These are phyloP conservation scores for Phaeoacremonium minimum DNA, from an alignment of 2,329 filamentous ascomycete genomes.

Conservation along the genomic window DNA sequence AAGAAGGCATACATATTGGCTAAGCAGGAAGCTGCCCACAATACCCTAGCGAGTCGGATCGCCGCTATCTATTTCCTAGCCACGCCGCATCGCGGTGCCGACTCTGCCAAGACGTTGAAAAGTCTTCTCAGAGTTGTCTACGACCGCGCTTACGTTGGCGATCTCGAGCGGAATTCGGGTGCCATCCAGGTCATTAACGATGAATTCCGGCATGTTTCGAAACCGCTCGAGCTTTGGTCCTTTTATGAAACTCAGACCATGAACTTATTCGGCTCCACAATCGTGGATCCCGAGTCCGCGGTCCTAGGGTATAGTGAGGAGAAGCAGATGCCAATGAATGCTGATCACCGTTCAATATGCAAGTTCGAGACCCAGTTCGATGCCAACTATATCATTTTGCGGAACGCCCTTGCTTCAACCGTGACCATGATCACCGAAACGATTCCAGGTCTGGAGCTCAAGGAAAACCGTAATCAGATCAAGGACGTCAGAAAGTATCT, in stretches of 20 bases:
- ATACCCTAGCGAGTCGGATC: slow-evolving; percentile 13
- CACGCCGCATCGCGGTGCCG: slow-evolving; percentile 24
- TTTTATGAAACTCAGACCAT: slow-evolving; percentile 20
- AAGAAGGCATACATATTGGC: slow-evolving; percentile 24
- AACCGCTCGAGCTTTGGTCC: slow-evolving; percentile 15
- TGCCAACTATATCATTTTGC: slow-evolving; percentile 17
- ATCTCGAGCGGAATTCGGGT: slow-evolving; percentile 14
- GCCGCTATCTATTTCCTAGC: slow-evolving; percentile 22
- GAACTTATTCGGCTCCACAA: slow-evolving; percentile 10
- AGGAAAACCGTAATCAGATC: slow-evolving; percentile 1
- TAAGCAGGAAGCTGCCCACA: slow-evolving; percentile 9
- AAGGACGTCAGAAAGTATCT: slow-evolving; percentile 11
- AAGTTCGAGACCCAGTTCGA: slow-evolving; percentile 18
- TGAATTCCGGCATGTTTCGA: slow-evolving; percentile 15
- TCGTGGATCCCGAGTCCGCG: slow-evolving; percentile 19
- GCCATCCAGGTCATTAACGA: slow-evolving; percentile 18
- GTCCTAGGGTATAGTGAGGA: slow-evolving; percentile 17
- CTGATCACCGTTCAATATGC: slow-evolving; percentile 23
- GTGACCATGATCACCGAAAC: slow-evolving; percentile 4
- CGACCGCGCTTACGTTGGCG: slow-evolving; percentile 14
- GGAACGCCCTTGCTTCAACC: slow-evolving; percentile 15
- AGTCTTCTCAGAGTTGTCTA: slow-evolving; percentile 15
- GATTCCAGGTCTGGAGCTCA: background rate
- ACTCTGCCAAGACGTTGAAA: slow-evolving; percentile 18
- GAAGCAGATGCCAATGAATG: slow-evolving; percentile 16